Conservation (phyloP, 163 green algal species). For the Scenedesmus sp. region DNA sequence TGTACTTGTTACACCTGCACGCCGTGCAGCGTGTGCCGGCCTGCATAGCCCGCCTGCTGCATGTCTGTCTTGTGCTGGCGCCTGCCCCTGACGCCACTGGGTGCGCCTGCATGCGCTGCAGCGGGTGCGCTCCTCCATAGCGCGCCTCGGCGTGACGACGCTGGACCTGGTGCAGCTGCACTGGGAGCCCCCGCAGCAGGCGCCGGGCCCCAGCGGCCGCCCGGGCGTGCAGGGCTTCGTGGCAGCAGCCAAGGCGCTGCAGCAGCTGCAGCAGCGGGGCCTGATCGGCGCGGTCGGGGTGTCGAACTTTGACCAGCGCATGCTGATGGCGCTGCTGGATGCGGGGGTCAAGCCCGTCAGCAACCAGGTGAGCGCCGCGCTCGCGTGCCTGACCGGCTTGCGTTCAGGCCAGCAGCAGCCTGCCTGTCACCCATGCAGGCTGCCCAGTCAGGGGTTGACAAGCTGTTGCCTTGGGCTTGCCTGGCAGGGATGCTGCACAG, state of each 20-base stretch:
- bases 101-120: neutral
- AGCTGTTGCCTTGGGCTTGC: no score
- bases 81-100: neutral
- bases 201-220: constrained; percentile 2
- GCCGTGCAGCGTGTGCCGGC: no score
- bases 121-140: constrained; percentile 56
- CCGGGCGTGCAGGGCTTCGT: constrained; percentile 57
- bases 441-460: no score
- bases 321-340: constrained; percentile 76
- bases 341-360: constrained; percentile 73
- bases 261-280: constrained; percentile 72
- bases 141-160: constrained; percentile 41
- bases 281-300: constrained; percentile 75
- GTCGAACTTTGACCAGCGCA: constrained; percentile 84
- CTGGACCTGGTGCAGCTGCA: constrained; percentile 64
- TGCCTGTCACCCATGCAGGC: no score
- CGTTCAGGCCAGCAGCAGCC: no score
- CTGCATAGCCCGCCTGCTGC: no score
- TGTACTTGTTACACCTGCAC: no score
- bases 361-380: constrained; percentile 84
- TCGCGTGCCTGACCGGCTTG: no score
- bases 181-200: constrained; percentile 56
- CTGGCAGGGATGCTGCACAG: no score
- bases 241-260: constrained; percentile 61
- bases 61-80: neutral